phyloP scores from a whole-genome alignment of 352 stramenopile species.

The Blastocystis sp. region DNA sequence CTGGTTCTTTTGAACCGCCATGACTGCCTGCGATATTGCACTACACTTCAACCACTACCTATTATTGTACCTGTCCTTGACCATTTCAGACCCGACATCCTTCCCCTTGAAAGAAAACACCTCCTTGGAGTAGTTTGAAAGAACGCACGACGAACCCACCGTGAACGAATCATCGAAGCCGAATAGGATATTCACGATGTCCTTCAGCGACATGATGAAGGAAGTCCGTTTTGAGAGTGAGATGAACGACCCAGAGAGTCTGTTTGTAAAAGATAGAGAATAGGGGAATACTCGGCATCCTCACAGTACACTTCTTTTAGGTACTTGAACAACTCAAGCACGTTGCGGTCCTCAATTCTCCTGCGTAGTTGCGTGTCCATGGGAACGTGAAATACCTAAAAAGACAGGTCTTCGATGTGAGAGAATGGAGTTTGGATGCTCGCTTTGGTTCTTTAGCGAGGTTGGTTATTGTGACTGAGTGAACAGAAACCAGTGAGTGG shows the following conservation, averaged over 20 bases:
- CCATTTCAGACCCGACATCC: slow-evolving; percentile 1
- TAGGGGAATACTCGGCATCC: slow-evolving; percentile 50
- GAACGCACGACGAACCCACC: background rate
- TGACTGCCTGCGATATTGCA: background rate
- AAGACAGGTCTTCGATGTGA: too few relatives aligned
- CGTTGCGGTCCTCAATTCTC: background rate
- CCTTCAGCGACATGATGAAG: slow-evolving; percentile 32
- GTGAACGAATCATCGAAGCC: slow-evolving; percentile 15
- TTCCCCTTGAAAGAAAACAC: slow-evolving; percentile 50
- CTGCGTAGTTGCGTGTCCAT: slow-evolving; percentile 19
- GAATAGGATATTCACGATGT: slow-evolving; percentile 42
- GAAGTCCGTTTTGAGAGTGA: slow-evolving; percentile 52
- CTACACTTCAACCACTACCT: background rate
- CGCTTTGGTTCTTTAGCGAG: too few relatives aligned
- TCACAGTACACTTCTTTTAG: slow-evolving; percentile 61
- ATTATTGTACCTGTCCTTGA: background rate
- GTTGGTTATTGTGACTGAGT: too few relatives aligned
- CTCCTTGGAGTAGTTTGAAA: slow-evolving; percentile 57
- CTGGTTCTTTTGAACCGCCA: slow-evolving; percentile 16
- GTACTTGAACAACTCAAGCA: slow-evolving; percentile 26
- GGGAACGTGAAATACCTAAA: background rate
- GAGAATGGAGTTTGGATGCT: too few relatives aligned
- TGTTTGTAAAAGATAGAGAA: background rate
- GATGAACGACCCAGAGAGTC: slow-evolving; percentile 58
- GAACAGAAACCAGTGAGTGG: too few relatives aligned